Percentiles rank a stretch among this genome's conserved stretches.
phyloP scores from a whole-genome alignment of 1,284 basidiomycete genomes.

The Lentinus polychrous region DNA sequence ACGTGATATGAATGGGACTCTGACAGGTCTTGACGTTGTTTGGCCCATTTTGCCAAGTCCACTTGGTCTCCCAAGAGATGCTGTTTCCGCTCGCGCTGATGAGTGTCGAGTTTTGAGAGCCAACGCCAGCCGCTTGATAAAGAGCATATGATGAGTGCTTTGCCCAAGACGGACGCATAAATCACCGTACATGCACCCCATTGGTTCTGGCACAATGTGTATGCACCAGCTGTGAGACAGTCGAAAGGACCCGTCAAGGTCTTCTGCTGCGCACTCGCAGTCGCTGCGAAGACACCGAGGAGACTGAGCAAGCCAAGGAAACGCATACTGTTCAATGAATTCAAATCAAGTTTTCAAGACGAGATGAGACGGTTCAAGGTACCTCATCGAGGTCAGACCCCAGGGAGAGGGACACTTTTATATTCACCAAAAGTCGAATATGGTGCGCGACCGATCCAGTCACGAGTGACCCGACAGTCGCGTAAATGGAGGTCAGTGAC shows the following conservation, averaged over 20 bases:
- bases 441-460: too few species aligned
- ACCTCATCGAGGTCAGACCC: too few species aligned
- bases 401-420: too few species aligned
- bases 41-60: slow-evolving; percentile 45
- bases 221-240: slow-evolving; percentile 40
- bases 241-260: slow-evolving; percentile 36
- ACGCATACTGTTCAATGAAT: slow-evolving; percentile 15
- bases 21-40: slow-evolving; percentile 53
- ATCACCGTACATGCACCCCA: slow-evolving; percentile 39
- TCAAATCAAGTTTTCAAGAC: neutral
- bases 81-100: slow-evolving; percentile 32
- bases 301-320: slow-evolving; percentile 13
- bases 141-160: neutral
- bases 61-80: slow-evolving; percentile 49
- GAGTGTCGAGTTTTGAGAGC: slow-evolving; percentile 44
- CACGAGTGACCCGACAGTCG: too few species aligned
- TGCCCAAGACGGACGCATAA: neutral
- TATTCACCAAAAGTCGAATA: too few species aligned
- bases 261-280: slow-evolving; percentile 18
- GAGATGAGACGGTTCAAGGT: too few species aligned
- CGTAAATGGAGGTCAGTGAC: too few species aligned
- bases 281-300: slow-evolving; percentile 14
- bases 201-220: slow-evolving; percentile 49
- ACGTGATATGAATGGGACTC: slow-evolving; percentile 10
- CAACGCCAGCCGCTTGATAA: slow-evolving; percentile 35